Percentiles rank a stretch among this genome's conserved stretches.
Conservation (phyloP, 352 stramenopile genomes). For the Pythium diclinum region DNA sequence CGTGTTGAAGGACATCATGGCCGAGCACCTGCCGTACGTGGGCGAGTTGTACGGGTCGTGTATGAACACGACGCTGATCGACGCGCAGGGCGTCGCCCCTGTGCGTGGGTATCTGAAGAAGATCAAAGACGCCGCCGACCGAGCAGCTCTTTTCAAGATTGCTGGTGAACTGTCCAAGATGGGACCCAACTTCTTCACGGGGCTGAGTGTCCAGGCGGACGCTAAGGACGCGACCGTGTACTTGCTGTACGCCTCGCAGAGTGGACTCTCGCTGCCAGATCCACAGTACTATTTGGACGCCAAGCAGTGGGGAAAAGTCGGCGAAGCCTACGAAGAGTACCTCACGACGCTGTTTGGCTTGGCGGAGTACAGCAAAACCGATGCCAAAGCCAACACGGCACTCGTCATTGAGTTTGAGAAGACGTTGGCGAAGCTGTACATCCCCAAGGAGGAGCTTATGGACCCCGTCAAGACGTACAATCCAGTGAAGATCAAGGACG, state of each 20-base stretch:
- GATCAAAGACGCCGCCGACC: conserved; percentile 36
- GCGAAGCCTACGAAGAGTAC: conserved; percentile 68
- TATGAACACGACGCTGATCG: conserved; percentile 40
- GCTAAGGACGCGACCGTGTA: conserved; percentile 82
- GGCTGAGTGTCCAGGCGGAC: conserved; percentile 66
- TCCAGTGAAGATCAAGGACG: conserved; percentile 66
- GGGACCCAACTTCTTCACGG: conserved; percentile 80
- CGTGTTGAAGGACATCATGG: conserved; percentile 35
- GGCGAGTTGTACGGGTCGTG: conserved; percentile 40
- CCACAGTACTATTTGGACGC: conserved; percentile 91
- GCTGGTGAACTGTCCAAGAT: conserved; percentile 49
- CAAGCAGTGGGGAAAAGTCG: conserved; percentile 71
- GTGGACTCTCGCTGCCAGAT: conserved; percentile 85
- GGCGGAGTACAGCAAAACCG: conserved; percentile 32
- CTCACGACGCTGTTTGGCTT: conserved; percentile 78
- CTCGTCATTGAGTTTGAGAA: conserved; percentile 86
- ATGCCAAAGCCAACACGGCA: conserved; percentile 36
- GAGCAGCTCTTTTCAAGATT: conserved; percentile 45
- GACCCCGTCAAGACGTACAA: conserved; percentile 91
- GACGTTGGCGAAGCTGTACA: conserved; percentile 72
- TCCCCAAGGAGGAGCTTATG: conserved; percentile 86
- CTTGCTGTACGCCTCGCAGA: conserved; percentile 80
- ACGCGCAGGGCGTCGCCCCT: conserved; percentile 38
- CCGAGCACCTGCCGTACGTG: conserved; percentile 35
- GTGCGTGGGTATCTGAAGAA: conserved; percentile 32